Evolutionary conservation across 2,329 filamentous ascomycete genomes (phyloP), one percentile per base, ranked within the genome.

Genomic region (Calonectria honghensis): DNA sequence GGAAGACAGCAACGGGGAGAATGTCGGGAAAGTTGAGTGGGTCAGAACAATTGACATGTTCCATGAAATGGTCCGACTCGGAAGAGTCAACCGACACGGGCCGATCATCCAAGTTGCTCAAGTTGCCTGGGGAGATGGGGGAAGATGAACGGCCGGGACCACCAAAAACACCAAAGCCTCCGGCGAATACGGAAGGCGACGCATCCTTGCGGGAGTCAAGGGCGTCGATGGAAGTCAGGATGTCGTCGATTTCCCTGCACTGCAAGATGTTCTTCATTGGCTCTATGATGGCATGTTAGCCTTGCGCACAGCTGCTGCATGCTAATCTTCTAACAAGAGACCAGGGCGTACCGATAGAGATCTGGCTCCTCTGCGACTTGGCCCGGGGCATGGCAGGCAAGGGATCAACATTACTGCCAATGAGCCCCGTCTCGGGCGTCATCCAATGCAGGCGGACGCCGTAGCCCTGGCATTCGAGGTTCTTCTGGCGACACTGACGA

Each of bases 401-500:
- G 29, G 59, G 71, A 69, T 73, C 71, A 27, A 59, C 24, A 29
- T 6, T 67, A 31, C 59, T 59, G 31, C 72, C 61, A 18, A 41
- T 29, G 11, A 61, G 67, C 11, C 72, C 72, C 24, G 67, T 66
- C 67, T 70, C 59, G 20, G 66, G 65, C 51, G 51, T 54, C 64
- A 74, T 66, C 83, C 83, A 85, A 37, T 80, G 77, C 11, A 84
- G 81, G 4, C 82, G 80, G 18, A 79, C 75, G 61, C 78, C 75
- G 59, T 85, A 85, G 10, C 83, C 84, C 66, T 82, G 78, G 24
- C 84, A 85, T 29, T 68, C 61, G 45, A 84, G 73, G 27, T 76
- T 77, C 52, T 82, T 81, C 20, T 78, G 77, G 32, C 76, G 78
- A 77, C 85, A 86, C 73, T 85, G 83, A 37, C 78, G 66, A 67